phyloP scores from a whole-genome alignment of 805 yeast genomes.

The Candida incommunis region DNA sequence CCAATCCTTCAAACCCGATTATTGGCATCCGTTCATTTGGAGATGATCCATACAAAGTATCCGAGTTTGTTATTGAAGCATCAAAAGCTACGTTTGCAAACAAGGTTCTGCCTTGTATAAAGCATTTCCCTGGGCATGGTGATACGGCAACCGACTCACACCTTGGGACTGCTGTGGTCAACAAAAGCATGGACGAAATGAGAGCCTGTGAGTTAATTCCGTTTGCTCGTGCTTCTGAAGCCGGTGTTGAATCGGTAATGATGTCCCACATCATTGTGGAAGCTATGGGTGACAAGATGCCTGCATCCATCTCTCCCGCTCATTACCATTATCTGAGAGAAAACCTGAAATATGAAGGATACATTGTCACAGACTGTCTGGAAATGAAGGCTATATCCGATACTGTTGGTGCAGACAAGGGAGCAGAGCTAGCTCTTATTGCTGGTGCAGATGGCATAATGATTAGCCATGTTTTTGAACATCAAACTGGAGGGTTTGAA shows the following conservation, averaged over 20 bases:
- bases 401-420: constrained; percentile 43
- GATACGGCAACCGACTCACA: constrained; percentile 40
- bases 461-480: constrained; percentile 39
- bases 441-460: constrained; percentile 49
- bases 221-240: constrained; percentile 31
- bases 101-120: constrained; percentile 38
- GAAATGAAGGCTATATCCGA: constrained; percentile 46
- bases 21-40: constrained; percentile 48
- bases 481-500: constrained; percentile 40
- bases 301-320: constrained; percentile 42
- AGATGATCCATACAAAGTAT: constrained; percentile 38
- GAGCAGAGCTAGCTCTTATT: constrained; percentile 38
- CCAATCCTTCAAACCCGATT: constrained; percentile 38
- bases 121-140: constrained; percentile 53
- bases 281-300: constrained; percentile 34
- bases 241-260: constrained; percentile 36
- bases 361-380: constrained; percentile 44
- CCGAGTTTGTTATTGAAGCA: constrained; percentile 33
- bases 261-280: constrained; percentile 44
- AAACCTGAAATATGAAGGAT: constrained; percentile 36
- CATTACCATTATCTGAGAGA: constrained; percentile 34
- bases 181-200: constrained; percentile 36
- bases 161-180: constrained; percentile 40
- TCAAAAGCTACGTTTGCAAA: constrained; percentile 38
- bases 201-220: constrained; percentile 35